Evolutionary conservation across 352 stramenopile species (phyloP).

Genomic region (Phytophthora aleatoria): DNA sequence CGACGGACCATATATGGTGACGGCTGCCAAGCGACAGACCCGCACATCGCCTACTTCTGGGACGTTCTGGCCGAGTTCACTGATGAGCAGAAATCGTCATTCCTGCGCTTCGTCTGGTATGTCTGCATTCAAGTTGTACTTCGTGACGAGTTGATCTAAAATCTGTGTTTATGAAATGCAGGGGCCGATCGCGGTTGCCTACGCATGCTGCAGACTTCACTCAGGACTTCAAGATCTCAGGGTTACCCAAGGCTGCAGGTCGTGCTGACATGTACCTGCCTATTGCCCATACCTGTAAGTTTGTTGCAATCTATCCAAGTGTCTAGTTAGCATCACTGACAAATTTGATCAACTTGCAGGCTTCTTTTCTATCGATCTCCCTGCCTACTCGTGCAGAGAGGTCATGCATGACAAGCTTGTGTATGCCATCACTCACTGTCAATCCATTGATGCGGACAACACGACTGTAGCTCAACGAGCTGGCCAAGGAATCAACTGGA

Average conservation of each 20-base stretch:
- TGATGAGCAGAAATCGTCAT: conserved; percentile 90
- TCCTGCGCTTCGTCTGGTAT: conserved; percentile 89
- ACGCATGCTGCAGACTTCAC: conserved; percentile 89
- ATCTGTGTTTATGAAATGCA: conserved; percentile 19
- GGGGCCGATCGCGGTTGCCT: conserved; percentile 88
- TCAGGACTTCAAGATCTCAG: conserved; percentile 91
- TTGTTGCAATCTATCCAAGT: background rate
- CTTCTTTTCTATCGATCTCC: conserved; percentile 91
- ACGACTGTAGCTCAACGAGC: conserved; percentile 88
- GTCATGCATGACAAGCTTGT: conserved; percentile 86
- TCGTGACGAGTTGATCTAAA: conserved; percentile 12
- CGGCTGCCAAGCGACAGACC: conserved; percentile 83
- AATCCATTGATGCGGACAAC: conserved; percentile 89
- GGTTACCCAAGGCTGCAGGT: conserved; percentile 73
- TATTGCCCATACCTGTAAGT: conserved; percentile 86
- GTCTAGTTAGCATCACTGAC: conserved; percentile 9
- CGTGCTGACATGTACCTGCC: conserved; percentile 85
- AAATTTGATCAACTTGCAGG: conserved; percentile 31
- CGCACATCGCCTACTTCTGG: conserved; percentile 92
- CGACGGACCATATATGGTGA: conserved; percentile 91
- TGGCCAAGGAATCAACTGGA: conserved; percentile 88
- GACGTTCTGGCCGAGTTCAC: conserved; percentile 87
- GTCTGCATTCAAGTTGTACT: background rate
- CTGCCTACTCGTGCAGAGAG: conserved; percentile 71
- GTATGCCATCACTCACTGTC: conserved; percentile 90